These are phyloP conservation scores for Rhodotorula kratochvilovae DNA, from an alignment of 768 basidiomycete species.

Conservation along the genomic window DNA sequence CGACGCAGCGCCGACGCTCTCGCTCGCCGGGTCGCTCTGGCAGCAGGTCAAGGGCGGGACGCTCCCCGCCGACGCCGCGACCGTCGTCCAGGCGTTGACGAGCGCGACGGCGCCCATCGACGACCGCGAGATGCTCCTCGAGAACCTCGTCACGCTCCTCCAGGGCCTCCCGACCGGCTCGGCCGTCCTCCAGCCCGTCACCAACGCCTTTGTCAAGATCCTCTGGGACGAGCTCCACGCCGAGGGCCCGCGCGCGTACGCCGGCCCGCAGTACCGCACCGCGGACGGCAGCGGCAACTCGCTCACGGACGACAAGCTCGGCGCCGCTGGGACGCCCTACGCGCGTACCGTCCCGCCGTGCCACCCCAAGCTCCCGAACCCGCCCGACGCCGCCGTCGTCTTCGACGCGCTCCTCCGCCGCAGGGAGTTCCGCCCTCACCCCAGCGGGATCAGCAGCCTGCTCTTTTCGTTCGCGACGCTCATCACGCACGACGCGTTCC, in stretches of 20 bases:
- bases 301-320: conserved; percentile 62
- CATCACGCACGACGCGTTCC: conserved; percentile 60
- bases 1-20: background rate
- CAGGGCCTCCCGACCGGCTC: conserved; percentile 22
- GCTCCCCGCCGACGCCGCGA: background rate
- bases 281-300: conserved; percentile 80
- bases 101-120: conserved; percentile 4
- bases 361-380: conserved; percentile 43
- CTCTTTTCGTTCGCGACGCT: background rate
- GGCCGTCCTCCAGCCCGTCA: conserved; percentile 4
- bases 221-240: conserved; percentile 61
- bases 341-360: conserved; percentile 21
- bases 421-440: conserved; percentile 57
- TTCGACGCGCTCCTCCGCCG: conserved; percentile 71
- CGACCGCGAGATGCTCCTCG: conserved; percentile 30
- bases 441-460: conserved; percentile 58
- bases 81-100: background rate
- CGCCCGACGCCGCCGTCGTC: conserved; percentile 58
- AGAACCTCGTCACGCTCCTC: conserved; percentile 18
- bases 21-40: background rate
- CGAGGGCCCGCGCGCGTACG: conserved; percentile 21
- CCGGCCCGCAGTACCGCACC: conserved; percentile 52
- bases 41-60: background rate
- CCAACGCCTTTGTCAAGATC: conserved; percentile 7
- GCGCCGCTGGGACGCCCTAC: conserved; percentile 62